Evolutionary conservation across 2,329 filamentous ascomycete species (phyloP).

Genomic region (Bipolaris sorokiniana): DNA sequence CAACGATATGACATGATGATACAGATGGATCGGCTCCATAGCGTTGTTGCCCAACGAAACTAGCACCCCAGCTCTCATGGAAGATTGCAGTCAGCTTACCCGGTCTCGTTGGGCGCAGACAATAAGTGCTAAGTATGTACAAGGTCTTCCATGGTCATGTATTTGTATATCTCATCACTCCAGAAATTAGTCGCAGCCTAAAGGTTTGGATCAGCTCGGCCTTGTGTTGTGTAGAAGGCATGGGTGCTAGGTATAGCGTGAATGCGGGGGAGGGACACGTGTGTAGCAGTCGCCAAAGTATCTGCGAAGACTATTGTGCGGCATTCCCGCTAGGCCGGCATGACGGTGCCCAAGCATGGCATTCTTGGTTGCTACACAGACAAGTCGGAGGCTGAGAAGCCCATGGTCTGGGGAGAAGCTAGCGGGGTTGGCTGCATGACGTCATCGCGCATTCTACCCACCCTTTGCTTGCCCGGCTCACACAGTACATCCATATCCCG

Average conservation of each 20-base stretch:
- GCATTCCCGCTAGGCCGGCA: background rate
- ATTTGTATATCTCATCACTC: background rate
- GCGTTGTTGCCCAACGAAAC: background rate
- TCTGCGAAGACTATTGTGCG: too few species aligned
- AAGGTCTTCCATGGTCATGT: background rate
- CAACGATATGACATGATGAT: constrained; percentile 45
- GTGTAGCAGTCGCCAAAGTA: too few species aligned
- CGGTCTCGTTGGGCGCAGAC: background rate
- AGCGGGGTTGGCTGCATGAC: constrained; percentile 12
- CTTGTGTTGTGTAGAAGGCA: background rate
- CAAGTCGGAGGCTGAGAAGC: constrained; percentile 1
- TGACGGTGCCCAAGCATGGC: background rate
- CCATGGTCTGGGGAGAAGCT: background rate
- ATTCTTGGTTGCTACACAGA: background rate
- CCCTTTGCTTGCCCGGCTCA: constrained; percentile 11
- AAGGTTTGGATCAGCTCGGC: background rate
- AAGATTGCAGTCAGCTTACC: constrained; percentile 1
- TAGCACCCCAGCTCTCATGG: background rate
- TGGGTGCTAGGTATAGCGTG: background rate
- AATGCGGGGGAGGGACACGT: too few species aligned
- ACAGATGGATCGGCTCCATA: constrained; percentile 36
- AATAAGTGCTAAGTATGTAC: background rate
- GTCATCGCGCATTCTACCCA: constrained; percentile 9
- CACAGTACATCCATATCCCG: constrained; percentile 11
- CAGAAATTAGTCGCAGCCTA: too few species aligned